phyloP scores from a whole-genome alignment of 169 alveolate species.

The Plasmodium vinckei region DNA sequence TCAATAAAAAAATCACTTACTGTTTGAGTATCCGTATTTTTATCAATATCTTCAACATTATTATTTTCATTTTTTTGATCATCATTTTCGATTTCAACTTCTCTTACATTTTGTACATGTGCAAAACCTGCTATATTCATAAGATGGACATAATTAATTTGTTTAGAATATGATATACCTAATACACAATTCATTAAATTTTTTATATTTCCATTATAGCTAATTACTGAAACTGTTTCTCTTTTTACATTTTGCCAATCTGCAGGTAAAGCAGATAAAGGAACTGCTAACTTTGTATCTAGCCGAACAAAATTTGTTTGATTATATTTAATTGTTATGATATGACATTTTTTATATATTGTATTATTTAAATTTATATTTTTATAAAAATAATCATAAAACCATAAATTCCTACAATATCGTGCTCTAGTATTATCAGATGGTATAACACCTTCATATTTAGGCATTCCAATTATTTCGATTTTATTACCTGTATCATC shows the following conservation, averaged over 20 bases:
- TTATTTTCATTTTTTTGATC: constrained; percentile 1
- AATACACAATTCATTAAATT: constrained; percentile 45
- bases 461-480: constrained; percentile 64
- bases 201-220: constrained; percentile 46
- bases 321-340: constrained; percentile 41
- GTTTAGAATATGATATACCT: constrained; percentile 70
- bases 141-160: constrained; percentile 42
- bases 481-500: not conserved
- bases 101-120: constrained; percentile 60
- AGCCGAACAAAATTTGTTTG: constrained; percentile 30
- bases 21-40: not conserved
- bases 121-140: constrained; percentile 73
- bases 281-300: constrained; percentile 65
- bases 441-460: constrained; percentile 74
- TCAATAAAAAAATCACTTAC: constrained; percentile 51
- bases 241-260: constrained; percentile 42
- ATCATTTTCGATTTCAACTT: not conserved
- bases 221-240: constrained; percentile 63
- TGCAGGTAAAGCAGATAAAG: constrained; percentile 70
- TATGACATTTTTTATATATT: constrained; percentile 31
- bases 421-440: constrained; percentile 43
- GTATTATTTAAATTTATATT: constrained; percentile 29
- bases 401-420: constrained; percentile 63
- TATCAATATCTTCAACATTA: constrained; percentile 11
- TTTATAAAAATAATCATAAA: constrained; percentile 61